Evolutionary conservation across 2,329 filamentous ascomycete genomes (phyloP).

Genomic region (Pestalotiopsis sp.): DNA sequence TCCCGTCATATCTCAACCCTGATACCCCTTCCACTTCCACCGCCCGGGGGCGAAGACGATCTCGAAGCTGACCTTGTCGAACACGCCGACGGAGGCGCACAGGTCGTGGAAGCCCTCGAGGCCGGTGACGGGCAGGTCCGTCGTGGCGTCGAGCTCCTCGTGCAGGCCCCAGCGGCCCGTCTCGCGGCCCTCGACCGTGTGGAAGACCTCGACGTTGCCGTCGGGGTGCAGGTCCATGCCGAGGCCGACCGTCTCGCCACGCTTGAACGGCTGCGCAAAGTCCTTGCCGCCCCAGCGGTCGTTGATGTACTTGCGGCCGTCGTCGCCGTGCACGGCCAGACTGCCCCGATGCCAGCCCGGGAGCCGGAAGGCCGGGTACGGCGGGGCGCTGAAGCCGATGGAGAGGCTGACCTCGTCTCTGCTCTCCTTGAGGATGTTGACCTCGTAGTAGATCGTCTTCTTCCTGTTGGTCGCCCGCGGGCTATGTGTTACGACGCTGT

Average conservation of each 20-base stretch:
- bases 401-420: slow-evolving; percentile 54
- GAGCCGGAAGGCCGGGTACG: slow-evolving; percentile 76
- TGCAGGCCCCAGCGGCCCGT: slow-evolving; percentile 71
- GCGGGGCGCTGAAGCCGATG: slow-evolving; percentile 71
- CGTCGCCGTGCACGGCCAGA: slow-evolving; percentile 78
- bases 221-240: slow-evolving; percentile 64
- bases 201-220: slow-evolving; percentile 61
- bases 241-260: slow-evolving; percentile 69
- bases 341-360: slow-evolving; percentile 81
- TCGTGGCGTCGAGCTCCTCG: slow-evolving; percentile 69
- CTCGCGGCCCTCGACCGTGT: slow-evolving; percentile 67
- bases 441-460: slow-evolving; percentile 72
- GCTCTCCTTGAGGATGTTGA: slow-evolving; percentile 55
- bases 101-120: slow-evolving; percentile 74
- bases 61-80: slow-evolving; percentile 69
- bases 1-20: slow-evolving; percentile 11
- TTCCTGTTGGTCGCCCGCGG: slow-evolving; percentile 45
- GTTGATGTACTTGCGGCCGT: slow-evolving; percentile 76
- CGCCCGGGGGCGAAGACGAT: slow-evolving; percentile 60
- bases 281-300: slow-evolving; percentile 73
- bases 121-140: slow-evolving; percentile 65
- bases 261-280: slow-evolving; percentile 66
- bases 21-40: slow-evolving; percentile 55
- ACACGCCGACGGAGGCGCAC: slow-evolving; percentile 71
- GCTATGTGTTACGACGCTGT: slow-evolving; percentile 61